Base-by-base conservation (phyloP, 1,139 yeast species). In the Suhomyces chickasaworum region DNA sequence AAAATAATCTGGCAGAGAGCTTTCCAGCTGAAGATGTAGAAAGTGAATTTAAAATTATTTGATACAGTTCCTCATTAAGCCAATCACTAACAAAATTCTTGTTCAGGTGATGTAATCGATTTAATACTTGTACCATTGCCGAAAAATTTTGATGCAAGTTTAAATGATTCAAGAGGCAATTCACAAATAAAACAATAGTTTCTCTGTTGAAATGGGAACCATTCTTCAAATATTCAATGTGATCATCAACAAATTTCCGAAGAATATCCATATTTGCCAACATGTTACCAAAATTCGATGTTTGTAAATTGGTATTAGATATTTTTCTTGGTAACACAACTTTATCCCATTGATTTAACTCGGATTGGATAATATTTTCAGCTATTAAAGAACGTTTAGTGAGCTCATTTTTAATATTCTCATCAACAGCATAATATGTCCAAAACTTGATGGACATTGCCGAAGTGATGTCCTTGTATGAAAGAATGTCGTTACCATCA, bases 81-180 rank as follows among this genome's bases (percentile, higher is more conserved):
- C 69, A 65, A 10, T 60, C 56, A 1, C 31, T 21, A 9, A 50
- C 18, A 23, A 62, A 54, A 4, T 48, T 39, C 0, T 55, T 45
- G 37, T 68, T 60, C 15, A 56, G 20, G 16, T 53, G 47, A 23
- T 61, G 56, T 7, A 71, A 44, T 5, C 54, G 53, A 3, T 49
- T 42, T 10, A 74, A 53, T 0, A 63, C 65, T 32, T 57, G 53
- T 0, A 62, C 60, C 2, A 65, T 53, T 0, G 71, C 77, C 0
- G 71, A 58, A 41, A 69, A 68, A 50, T 72, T 73, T 47, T 72
- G 77, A 48, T 66, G 60, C 13, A 65, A 46, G 35, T 60, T 61
- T 18, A 71, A 54, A 53, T 73, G 78, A 49, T 70, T 66, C 21
- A 75, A 54, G 6, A 73, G 41, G 50, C 78, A 71, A 52, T 73